Base-by-base conservation (phyloP, 2,329 filamentous ascomycete genomes). In the Geosmithia putterillii region DNA sequence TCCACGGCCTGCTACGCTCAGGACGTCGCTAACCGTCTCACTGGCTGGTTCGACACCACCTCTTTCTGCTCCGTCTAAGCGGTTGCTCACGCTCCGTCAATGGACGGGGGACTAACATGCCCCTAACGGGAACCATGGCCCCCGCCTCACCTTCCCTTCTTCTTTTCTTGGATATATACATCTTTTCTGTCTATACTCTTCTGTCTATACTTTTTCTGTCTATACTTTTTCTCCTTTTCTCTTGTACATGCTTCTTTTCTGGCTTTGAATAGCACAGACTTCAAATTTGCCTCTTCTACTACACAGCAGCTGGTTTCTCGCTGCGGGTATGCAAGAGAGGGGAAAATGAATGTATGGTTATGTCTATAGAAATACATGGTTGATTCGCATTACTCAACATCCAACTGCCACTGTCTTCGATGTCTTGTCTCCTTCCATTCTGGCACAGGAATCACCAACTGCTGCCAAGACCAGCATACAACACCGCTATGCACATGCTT, bases 1-100 rank as follows among this genome's bases (percentile, higher is more conserved):
- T 43, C 42, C 28, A 52, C 51, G 32, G 42, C 46, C 23, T 53
- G 51, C 50, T 53, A 53, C 41, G 47, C 46, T 20, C 46, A 47
- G 15, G 47, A 52, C 25, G 46, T 53, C 34, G 50, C 50, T n/a
- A 52, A 52, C 46, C 49, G 50, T 28, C 44, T 52, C 34, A 50
- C 44, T 15, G 50, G 51, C 19, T 53, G 51, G 51, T 47, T 46
- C 39, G 44, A 52, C 22, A 50, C 51, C n/a, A 18, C 15, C 25
- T 15, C 25, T 21, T 7, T 4, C 12, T 42, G 40, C 40, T 17
- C 15, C 15, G 23, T 42, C 15, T 41, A 28, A 41, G 19, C 7
- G 37, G 10, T 32, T 12, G 4, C 10, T 32, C 28, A 32, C 10
- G 3, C 15, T 9, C 15, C 6, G 10, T 10, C 23, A 7, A 32